Evolutionary conservation across 148 eudicot genomes (phyloP).

Genomic region (Pharnaceum exiguum): DNA sequence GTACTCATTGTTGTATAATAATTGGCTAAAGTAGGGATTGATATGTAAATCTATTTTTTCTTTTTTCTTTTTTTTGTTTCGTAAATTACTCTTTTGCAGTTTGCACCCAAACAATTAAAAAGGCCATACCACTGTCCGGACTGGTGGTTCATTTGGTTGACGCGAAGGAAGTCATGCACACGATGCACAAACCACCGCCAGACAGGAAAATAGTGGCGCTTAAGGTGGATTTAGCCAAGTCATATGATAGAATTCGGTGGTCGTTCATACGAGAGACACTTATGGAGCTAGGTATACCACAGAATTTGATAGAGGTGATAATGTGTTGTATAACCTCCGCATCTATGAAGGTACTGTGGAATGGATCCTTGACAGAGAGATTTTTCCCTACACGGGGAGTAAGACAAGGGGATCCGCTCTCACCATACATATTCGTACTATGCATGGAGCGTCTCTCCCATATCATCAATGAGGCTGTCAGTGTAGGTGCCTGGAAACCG

Average conservation of each 20-base stretch:
- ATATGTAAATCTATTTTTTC: no score
- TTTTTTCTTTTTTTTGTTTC: no score
- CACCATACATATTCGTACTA: not conserved
- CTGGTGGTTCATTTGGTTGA: no score
- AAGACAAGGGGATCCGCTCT: not conserved
- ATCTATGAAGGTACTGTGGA: not conserved
- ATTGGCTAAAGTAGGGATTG: no score
- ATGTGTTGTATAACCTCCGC: not conserved
- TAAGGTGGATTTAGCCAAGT: not conserved
- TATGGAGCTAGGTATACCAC: not conserved
- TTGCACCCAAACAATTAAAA: no score
- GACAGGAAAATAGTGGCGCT: not conserved
- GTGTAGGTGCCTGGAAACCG: not conserved
- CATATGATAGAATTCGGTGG: not conserved
- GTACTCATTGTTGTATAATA: no score
- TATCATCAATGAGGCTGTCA: not conserved
- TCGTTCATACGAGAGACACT: not conserved
- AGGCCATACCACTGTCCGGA: no score
- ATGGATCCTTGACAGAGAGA: not conserved
- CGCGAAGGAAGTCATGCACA: not conserved
- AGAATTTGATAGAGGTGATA: not conserved
- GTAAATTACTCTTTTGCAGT: no score
- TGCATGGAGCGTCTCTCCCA: not conserved
- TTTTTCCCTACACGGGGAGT: not conserved
- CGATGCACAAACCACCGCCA: not conserved